Conservation (phyloP, 345 rosid species). For the Pistacia atlantica region DNA sequence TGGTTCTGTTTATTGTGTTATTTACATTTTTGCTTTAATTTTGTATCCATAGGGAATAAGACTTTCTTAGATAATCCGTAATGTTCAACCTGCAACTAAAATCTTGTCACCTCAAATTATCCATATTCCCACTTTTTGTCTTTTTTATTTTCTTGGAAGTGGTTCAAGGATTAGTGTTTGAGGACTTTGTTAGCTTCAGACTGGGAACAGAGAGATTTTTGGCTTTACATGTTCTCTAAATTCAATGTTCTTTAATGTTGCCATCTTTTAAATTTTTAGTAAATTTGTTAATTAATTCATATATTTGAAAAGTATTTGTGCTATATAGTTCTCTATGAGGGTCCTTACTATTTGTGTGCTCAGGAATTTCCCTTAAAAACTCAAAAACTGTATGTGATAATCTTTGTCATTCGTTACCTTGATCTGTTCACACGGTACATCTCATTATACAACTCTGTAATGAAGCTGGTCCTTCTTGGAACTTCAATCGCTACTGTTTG, state of each 20-base stretch:
- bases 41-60: background rate
- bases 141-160: background rate
- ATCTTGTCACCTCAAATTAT: background rate
- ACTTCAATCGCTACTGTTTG: constrained; percentile 45
- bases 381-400: constrained; percentile 48
- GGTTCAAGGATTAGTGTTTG: background rate
- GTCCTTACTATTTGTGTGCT: background rate
- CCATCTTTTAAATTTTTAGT: background rate
- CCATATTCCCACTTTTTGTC: background rate
- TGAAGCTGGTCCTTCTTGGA: constrained; percentile 46
- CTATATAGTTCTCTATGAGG: background rate
- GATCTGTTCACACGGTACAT: constrained; percentile 30
- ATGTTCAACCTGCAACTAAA: background rate
- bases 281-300: background rate
- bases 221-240: background rate
- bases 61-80: background rate
- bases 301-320: background rate
- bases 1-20: background rate
- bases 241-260: background rate
- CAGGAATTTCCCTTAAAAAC: constrained; percentile 52
- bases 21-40: background rate
- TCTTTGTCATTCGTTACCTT: constrained; percentile 45
- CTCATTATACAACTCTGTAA: constrained; percentile 46
- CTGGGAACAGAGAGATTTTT: background rate
- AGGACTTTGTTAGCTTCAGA: background rate